Evolutionary conservation across 2,329 filamentous ascomycete genomes (phyloP).

Genomic region (Clonostachys sp.): DNA sequence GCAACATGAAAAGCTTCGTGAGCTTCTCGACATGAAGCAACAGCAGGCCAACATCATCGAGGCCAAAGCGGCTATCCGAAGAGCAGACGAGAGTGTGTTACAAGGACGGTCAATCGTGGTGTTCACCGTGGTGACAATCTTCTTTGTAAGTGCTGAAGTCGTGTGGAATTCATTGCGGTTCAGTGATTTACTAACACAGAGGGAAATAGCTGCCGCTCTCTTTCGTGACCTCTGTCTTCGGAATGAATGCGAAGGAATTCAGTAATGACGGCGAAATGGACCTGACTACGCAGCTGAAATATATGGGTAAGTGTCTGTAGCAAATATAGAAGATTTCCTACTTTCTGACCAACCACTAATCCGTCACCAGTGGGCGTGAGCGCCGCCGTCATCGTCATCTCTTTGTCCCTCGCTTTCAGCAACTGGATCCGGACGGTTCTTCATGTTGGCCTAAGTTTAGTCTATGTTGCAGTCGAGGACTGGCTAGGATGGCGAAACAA

Average conservation of each 20-base stretch:
- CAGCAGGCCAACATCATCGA: slow-evolving; percentile 41
- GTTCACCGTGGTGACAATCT: slow-evolving; percentile 40
- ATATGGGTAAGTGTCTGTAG: slow-evolving; percentile 11
- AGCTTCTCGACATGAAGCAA: slow-evolving; percentile 36
- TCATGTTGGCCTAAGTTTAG: slow-evolving; percentile 3
- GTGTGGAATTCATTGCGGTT: not conserved
- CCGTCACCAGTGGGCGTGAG: slow-evolving; percentile 7
- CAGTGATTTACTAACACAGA: not conserved
- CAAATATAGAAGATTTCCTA: not conserved
- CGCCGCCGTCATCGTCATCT: slow-evolving; percentile 7
- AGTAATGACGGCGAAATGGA: slow-evolving; percentile 8
- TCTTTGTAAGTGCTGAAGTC: slow-evolving; percentile 27
- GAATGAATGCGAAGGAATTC: slow-evolving; percentile 25
- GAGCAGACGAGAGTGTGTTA: slow-evolving; percentile 30
- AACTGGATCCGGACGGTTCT: slow-evolving; percentile 10
- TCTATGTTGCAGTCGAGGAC: slow-evolving; percentile 5
- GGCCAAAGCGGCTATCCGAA: slow-evolving; percentile 31
- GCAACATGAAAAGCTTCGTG: slow-evolving; percentile 14
- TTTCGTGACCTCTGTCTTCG: slow-evolving; percentile 29
- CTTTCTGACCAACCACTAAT: not conserved
- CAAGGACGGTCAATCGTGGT: slow-evolving; percentile 39
- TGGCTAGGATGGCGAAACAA: slow-evolving; percentile 6
- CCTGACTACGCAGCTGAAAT: slow-evolving; percentile 7
- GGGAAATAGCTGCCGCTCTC: slow-evolving; percentile 23
- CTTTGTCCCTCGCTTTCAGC: slow-evolving; percentile 11